These are phyloP conservation scores for Solanum clarkiae DNA, from an alignment of 257 asterid species.

Conservation along the genomic window DNA sequence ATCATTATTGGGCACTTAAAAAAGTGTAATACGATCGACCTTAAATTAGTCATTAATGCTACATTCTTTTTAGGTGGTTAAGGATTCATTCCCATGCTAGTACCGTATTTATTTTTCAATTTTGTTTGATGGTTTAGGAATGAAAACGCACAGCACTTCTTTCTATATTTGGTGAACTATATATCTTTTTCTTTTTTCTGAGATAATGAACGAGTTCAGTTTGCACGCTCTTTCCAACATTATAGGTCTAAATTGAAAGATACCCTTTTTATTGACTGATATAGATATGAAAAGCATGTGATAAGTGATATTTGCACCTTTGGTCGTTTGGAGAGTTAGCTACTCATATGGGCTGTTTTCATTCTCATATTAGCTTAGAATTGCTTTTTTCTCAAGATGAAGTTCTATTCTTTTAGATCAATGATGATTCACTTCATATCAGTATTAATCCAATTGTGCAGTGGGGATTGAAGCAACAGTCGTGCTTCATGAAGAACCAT, in stretches of 20 bases:
- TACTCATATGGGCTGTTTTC: neutral
- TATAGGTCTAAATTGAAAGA: neutral
- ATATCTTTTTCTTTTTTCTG: neutral
- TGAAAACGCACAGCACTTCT: neutral
- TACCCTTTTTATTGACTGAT: neutral
- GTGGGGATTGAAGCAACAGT: conserved; percentile 75
- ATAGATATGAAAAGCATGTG: neutral
- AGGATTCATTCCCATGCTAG: neutral
- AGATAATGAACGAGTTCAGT: neutral
- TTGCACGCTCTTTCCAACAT: neutral
- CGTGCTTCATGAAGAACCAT: conserved; percentile 82
- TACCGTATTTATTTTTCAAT: neutral
- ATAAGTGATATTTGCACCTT: neutral
- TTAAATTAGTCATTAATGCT: neutral
- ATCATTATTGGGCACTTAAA: neutral
- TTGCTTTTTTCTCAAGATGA: neutral
- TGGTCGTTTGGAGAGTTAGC: neutral
- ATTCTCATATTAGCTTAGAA: neutral
- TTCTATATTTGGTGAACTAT: neutral
- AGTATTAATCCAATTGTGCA: conserved; percentile 2
- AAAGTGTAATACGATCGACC: neutral
- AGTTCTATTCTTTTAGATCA: neutral
- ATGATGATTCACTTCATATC: neutral
- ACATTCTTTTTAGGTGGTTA: neutral
- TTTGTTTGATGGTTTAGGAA: neutral